Evolutionary conservation across 169 alveolate species (phyloP).

Genomic region (Amoebophrya sp.): DNA sequence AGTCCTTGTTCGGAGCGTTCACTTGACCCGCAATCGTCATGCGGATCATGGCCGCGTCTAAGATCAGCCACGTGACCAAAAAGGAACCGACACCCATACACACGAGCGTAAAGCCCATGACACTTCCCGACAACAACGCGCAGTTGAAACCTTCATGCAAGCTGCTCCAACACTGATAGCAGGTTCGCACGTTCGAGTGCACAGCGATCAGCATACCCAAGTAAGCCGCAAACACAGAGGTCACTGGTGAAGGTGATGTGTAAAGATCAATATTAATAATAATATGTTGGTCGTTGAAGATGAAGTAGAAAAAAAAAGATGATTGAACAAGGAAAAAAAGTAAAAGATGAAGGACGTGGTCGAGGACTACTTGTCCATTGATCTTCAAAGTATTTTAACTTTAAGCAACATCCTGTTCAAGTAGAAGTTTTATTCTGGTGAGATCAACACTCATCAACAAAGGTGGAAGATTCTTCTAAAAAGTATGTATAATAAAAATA

Average conservation of each 20-base stretch:
- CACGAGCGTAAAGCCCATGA: slow-evolving; percentile 69
- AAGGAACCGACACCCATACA: slow-evolving; percentile 61
- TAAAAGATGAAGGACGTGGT: too few relatives aligned
- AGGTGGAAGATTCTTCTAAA: too few relatives aligned
- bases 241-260: slow-evolving; percentile 66
- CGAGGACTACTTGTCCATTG: not conserved
- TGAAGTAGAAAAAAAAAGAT: too few relatives aligned
- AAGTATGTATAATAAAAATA: too few relatives aligned
- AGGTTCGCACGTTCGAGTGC: slow-evolving; percentile 64
- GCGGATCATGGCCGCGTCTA: slow-evolving; percentile 43
- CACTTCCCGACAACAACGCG: slow-evolving; percentile 68
- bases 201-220: slow-evolving; percentile 71
- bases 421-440: too few relatives aligned
- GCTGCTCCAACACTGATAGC: slow-evolving; percentile 64
- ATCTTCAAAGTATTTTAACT: too few relatives aligned
- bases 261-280: too few relatives aligned
- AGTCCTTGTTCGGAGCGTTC: slow-evolving; percentile 57
- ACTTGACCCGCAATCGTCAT: not conserved
- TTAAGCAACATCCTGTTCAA: too few relatives aligned
- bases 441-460: too few relatives aligned
- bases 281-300: too few relatives aligned
- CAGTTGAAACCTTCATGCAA: slow-evolving; percentile 62
- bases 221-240: slow-evolving; percentile 75
- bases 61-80: slow-evolving; percentile 48
- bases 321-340: too few relatives aligned